phyloP scores from a whole-genome alignment of 352 stramenopile genomes.

The Ochromonadaceae sp. region DNA sequence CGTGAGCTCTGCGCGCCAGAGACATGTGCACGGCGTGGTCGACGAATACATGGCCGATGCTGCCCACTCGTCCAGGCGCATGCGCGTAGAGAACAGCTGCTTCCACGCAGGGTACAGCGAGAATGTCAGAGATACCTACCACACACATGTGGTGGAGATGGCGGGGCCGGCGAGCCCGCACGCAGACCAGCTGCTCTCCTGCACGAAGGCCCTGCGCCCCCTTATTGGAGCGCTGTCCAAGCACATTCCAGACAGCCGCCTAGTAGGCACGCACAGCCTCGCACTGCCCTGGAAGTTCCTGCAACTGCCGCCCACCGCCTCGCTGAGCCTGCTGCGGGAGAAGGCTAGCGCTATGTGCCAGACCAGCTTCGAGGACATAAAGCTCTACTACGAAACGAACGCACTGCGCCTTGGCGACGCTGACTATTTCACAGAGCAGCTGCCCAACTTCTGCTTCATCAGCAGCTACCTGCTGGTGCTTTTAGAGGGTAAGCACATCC shows the following conservation, averaged over 20 bases:
- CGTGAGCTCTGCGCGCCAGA: conserved; percentile 38
- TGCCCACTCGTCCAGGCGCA: conserved; percentile 22
- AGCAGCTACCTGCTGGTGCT: conserved; percentile 42
- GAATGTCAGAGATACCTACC: conserved; percentile 18
- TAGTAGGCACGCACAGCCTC: conserved; percentile 42
- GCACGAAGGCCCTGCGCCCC: conserved; percentile 29
- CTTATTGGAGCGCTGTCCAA: conserved; percentile 42
- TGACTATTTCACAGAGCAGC: conserved; percentile 26
- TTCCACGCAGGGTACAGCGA: conserved; percentile 38
- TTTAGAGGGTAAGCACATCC: too few species aligned
- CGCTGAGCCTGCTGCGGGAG: conserved; percentile 13
- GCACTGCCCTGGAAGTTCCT: conserved; percentile 44
- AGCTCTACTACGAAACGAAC: conserved; percentile 25
- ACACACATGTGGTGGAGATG: conserved; percentile 25
- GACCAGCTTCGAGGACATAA: conserved; percentile 35
- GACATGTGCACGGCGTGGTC: conserved; percentile 7
- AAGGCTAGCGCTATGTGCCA: conserved; percentile 20
- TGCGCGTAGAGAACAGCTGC: too few species aligned
- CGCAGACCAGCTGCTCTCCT: conserved; percentile 19
- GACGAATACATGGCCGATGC: background rate
- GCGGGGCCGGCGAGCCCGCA: background rate
- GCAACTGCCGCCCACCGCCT: conserved; percentile 31
- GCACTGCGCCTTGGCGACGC: conserved; percentile 15
- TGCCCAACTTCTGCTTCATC: conserved; percentile 46
- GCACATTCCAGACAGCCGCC: conserved; percentile 45